Percentiles rank a stretch among this genome's conserved stretches.
phyloP scores from a whole-genome alignment of 2,329 filamentous ascomycete species.

The Chrysosporium queenslandicum region DNA sequence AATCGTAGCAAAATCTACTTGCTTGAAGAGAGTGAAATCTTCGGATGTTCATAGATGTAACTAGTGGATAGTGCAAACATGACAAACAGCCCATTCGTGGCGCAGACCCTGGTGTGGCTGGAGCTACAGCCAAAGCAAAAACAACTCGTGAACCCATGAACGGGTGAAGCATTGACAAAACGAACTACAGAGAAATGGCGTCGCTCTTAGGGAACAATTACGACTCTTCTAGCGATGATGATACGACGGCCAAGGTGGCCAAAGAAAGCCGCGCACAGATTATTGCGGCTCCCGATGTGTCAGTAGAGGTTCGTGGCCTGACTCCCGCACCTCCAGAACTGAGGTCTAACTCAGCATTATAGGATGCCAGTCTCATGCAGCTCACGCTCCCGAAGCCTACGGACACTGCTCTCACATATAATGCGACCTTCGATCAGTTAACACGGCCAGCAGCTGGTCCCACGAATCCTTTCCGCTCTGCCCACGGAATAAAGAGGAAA shows the following conservation, averaged over 20 bases:
- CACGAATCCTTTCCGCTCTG: constrained; percentile 62
- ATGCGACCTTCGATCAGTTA: constrained; percentile 60
- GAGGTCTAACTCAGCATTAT: constrained; percentile 17
- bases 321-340: neutral
- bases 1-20: too few relatives aligned
- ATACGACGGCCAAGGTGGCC: constrained; percentile 22
- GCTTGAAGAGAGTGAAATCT: too few relatives aligned
- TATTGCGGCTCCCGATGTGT: constrained; percentile 44
- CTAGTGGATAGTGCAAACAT: too few relatives aligned
- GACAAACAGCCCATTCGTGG: neutral
- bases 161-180: neutral
- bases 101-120: neutral
- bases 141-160: too few relatives aligned
- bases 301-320: constrained; percentile 47
- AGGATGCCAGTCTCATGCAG: constrained; percentile 43
- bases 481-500: constrained; percentile 59
- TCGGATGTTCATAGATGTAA: too few relatives aligned
- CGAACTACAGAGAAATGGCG: constrained; percentile 26
- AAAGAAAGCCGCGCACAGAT: constrained; percentile 25
- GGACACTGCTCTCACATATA: constrained; percentile 43
- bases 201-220: constrained; percentile 38
- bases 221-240: constrained; percentile 43
- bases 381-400: constrained; percentile 45
- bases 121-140: neutral
- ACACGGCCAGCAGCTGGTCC: constrained; percentile 58